These are phyloP conservation scores for Echium plantagineum DNA, from an alignment of 257 asterid species.

Conservation along the genomic window DNA sequence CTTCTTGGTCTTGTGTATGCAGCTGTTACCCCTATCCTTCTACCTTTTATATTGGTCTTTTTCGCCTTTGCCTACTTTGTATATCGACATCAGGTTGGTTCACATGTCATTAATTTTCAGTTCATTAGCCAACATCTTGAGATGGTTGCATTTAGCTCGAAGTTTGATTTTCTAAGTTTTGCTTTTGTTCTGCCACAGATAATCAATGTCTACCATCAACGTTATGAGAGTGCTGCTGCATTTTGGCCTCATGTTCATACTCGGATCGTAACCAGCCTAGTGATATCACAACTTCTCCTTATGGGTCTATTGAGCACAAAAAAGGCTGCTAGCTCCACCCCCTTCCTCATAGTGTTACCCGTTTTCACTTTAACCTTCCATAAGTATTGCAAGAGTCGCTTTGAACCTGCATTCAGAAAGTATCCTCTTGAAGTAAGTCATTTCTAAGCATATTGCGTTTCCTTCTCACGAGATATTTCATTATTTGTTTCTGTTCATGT, in stretches of 20 bases:
- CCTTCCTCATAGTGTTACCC: conserved; percentile 63
- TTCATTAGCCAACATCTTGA: too few species aligned
- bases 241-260: conserved; percentile 96
- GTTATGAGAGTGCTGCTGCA: conserved; percentile 88
- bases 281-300: conserved; percentile 79
- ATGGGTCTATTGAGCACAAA: conserved; percentile 82
- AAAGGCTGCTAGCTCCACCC: conserved; percentile 80
- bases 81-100: conserved; percentile 88
- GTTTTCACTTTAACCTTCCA: conserved; percentile 71
- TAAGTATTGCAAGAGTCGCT: conserved; percentile 82
- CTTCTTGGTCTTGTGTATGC: too few species aligned
- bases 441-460: background rate
- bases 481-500: background rate
- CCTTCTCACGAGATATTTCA: background rate
- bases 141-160: too few species aligned
- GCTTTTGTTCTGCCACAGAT: conserved; percentile 30
- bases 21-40: too few species aligned
- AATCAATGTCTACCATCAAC: conserved; percentile 81
- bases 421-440: conserved; percentile 81
- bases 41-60: too few species aligned
- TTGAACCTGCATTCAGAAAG: conserved; percentile 86
- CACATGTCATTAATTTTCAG: background rate
- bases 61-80: conserved; percentile 85
- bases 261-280: conserved; percentile 74
- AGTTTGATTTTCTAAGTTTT: too few species aligned